These are phyloP conservation scores for Pythium graminicola DNA, from an alignment of 352 stramenopile genomes.

Conservation along the genomic window DNA sequence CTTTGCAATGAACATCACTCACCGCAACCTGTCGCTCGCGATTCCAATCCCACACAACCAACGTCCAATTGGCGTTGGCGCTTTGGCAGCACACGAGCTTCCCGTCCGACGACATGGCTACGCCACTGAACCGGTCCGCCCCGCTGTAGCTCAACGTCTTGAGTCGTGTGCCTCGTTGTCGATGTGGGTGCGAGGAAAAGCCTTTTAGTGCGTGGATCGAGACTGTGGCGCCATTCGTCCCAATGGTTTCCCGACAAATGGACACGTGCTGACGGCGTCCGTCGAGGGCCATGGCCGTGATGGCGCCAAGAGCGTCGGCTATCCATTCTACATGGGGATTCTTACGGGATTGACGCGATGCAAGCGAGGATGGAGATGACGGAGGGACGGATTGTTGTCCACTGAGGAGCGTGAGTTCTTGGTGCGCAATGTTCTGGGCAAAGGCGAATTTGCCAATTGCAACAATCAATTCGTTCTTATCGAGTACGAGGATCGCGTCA, in stretches of 20 bases:
- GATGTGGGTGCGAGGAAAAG: neutral
- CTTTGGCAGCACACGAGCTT: slow-evolving; percentile 60
- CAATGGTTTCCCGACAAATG: slow-evolving; percentile 38
- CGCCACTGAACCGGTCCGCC: slow-evolving; percentile 44
- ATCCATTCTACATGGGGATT: neutral
- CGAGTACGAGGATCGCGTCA: slow-evolving; percentile 47
- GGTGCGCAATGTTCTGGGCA: slow-evolving; percentile 56
- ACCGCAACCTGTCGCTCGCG: slow-evolving; percentile 52
- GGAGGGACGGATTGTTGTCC: slow-evolving; percentile 12
- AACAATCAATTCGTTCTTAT: slow-evolving; percentile 55
- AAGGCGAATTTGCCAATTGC: slow-evolving; percentile 58
- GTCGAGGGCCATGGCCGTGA: slow-evolving; percentile 66
- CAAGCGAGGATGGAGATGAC: neutral
- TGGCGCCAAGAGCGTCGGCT: slow-evolving; percentile 35
- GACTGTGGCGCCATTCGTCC: slow-evolving; percentile 11
- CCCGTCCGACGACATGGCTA: slow-evolving; percentile 57
- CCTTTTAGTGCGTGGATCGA: slow-evolving; percentile 23
- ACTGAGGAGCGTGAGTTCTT: slow-evolving; percentile 50
- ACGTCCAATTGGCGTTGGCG: slow-evolving; percentile 44
- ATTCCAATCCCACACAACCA: slow-evolving; percentile 77
- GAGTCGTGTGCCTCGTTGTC: slow-evolving; percentile 13
- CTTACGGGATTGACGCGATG: too few species aligned
- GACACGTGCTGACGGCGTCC: slow-evolving; percentile 44
- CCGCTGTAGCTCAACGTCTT: slow-evolving; percentile 41
- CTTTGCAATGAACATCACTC: slow-evolving; percentile 58